Evolutionary conservation across 169 alveolate genomes (phyloP).

Genomic region (Eimeria sp.): DNA sequence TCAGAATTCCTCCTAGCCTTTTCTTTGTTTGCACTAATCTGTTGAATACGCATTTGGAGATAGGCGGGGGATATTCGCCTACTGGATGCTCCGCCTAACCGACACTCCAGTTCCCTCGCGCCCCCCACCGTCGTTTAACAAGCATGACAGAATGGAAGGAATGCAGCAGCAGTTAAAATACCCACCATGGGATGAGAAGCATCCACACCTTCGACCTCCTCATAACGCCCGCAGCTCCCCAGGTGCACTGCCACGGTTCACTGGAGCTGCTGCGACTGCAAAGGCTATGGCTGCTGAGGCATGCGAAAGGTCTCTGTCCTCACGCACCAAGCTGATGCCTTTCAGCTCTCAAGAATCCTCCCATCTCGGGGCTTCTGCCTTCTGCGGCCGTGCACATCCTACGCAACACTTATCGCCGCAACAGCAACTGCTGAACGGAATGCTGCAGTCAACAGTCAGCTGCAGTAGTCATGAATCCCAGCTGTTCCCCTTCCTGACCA

Average conservation of each 20-base stretch:
- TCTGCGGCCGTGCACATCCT: background rate
- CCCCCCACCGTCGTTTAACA: background rate
- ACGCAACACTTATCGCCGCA: background rate
- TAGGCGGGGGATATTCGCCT: background rate
- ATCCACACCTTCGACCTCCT: background rate
- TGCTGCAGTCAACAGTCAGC: background rate
- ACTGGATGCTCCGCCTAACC: background rate
- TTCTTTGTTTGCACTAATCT: too few species aligned
- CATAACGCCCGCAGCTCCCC: background rate
- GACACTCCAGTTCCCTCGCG: background rate
- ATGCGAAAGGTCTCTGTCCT: background rate
- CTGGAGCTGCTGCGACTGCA: background rate
- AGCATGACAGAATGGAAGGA: conserved; percentile 28
- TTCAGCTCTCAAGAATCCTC: background rate
- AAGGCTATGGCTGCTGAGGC: background rate
- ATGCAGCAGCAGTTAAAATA: conserved; percentile 4
- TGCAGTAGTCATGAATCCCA: conserved; percentile 7
- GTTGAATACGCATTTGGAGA: background rate
- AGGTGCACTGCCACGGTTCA: conserved; percentile 7
- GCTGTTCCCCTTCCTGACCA: conserved; percentile 32
- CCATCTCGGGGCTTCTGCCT: background rate
- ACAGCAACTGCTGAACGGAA: background rate
- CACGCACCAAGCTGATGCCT: background rate
- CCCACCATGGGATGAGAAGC: background rate
- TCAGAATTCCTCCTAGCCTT: background rate